Conservation (phyloP, 2,329 filamentous ascomycete genomes). For the Beauveria brongniartii region DNA sequence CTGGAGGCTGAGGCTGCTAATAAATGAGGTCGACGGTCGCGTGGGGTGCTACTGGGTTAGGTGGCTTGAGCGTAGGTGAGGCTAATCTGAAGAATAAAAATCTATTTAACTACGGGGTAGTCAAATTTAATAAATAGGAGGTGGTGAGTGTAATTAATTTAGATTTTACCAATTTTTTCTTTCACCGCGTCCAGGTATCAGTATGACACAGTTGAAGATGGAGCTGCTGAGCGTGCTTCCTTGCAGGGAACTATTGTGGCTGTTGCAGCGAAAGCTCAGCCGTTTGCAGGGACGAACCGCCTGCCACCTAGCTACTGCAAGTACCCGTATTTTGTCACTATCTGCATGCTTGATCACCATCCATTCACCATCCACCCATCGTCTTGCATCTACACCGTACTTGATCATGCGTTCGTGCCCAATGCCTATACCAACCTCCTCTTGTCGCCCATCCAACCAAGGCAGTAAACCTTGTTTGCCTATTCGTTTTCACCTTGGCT, state of each 20-base stretch:
- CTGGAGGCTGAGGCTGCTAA: neutral
- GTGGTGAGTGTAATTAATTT: neutral
- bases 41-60: neutral
- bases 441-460: neutral
- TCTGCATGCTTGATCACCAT: neutral
- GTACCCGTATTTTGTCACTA: neutral
- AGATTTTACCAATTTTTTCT: neutral
- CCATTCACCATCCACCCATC: neutral
- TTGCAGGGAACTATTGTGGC: neutral
- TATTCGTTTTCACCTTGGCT: neutral
- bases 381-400: conserved; percentile 2
- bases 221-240: too few species aligned
- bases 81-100: conserved; percentile 2
- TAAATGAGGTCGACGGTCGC: neutral
- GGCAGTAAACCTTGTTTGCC: neutral
- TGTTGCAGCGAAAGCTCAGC: neutral
- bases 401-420: neutral
- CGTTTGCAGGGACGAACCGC: neutral
- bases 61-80: neutral
- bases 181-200: too few species aligned
- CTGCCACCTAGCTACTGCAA: neutral
- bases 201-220: too few species aligned
- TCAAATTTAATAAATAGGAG: neutral
- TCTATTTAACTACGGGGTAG: too few species aligned
- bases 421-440: neutral